Percentiles rank a stretch among this genome's conserved stretches.
Evolutionary conservation across 805 yeast species (phyloP).

Genomic region (Kluyveromyces wickerhamii): DNA sequence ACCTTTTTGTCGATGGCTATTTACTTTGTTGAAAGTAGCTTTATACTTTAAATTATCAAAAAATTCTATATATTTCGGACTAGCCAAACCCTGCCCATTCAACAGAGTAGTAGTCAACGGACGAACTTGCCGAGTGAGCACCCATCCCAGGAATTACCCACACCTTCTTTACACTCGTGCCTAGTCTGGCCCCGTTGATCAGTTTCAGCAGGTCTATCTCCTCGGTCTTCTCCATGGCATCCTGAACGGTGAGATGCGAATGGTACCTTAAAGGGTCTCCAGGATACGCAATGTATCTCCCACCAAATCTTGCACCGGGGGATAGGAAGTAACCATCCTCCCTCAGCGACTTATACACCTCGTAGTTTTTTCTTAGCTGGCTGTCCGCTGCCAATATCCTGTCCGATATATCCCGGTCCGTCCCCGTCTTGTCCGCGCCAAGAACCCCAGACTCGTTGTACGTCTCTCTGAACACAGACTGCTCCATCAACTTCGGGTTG

Average conservation of each 20-base stretch:
- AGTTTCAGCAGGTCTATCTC: slow-evolving; percentile 49
- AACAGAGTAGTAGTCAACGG: slow-evolving; percentile 51
- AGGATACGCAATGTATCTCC: slow-evolving; percentile 81
- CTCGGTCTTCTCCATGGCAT: slow-evolving; percentile 37
- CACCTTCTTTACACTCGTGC: slow-evolving; percentile 85
- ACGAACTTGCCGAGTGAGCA: slow-evolving; percentile 17
- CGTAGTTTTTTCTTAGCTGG: slow-evolving; percentile 15
- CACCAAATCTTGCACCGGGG: slow-evolving; percentile 91
- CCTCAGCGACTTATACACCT: slow-evolving; percentile 30
- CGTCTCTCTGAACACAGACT: slow-evolving; percentile 21
- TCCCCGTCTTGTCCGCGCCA: slow-evolving; percentile 9
- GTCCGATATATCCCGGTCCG: background rate
- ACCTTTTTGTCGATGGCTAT: too few relatives aligned
- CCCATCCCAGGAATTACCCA: slow-evolving; percentile 51
- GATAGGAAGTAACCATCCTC: slow-evolving; percentile 45
- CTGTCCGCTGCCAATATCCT: background rate
- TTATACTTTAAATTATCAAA: too few relatives aligned
- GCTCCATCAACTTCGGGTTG: slow-evolving; percentile 14
- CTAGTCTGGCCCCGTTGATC: slow-evolving; percentile 82
- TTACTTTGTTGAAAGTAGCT: too few relatives aligned
- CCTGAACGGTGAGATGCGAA: slow-evolving; percentile 66
- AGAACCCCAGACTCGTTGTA: too few relatives aligned
- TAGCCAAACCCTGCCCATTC: slow-evolving; percentile 98
- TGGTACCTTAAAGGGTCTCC: slow-evolving; percentile 92
- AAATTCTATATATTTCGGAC: too few relatives aligned